Evolutionary conservation across 768 basidiomycete genomes (phyloP).

Genomic region (Mycena vitilis): DNA sequence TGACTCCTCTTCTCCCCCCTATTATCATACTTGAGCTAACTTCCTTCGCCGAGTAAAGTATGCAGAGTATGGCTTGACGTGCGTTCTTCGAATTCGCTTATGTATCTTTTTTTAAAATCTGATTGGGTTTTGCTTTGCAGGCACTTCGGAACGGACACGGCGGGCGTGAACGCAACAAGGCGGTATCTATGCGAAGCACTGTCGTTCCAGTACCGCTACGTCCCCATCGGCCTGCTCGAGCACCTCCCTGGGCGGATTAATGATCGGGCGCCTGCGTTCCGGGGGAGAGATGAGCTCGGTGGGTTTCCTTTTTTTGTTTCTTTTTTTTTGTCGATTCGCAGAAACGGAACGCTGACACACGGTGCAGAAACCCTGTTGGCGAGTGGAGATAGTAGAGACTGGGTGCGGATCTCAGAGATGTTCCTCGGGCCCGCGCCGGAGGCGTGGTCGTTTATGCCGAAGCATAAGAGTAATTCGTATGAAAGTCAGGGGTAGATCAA

Average conservation of each 20-base stretch:
- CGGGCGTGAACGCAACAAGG: slow-evolving; percentile 90
- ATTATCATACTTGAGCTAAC: neutral
- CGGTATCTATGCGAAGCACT: slow-evolving; percentile 95
- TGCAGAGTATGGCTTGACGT: slow-evolving; percentile 88
- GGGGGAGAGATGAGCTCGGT: slow-evolving; percentile 91
- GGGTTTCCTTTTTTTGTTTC: slow-evolving; percentile 38
- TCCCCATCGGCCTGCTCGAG: slow-evolving; percentile 94
- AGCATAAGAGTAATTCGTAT: slow-evolving; percentile 92
- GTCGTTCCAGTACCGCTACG: slow-evolving; percentile 96
- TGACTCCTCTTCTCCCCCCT: neutral
- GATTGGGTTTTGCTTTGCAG: slow-evolving; percentile 45
- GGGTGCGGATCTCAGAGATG: slow-evolving; percentile 96
- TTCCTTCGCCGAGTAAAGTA: slow-evolving; percentile 58
- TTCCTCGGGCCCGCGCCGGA: slow-evolving; percentile 91
- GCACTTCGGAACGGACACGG: slow-evolving; percentile 88
- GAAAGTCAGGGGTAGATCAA: slow-evolving; percentile 68
- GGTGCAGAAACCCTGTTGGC: slow-evolving; percentile 84
- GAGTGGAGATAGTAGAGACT: slow-evolving; percentile 82
- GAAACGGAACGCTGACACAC: neutral
- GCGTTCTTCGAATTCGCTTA: slow-evolving; percentile 38
- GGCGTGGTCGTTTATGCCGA: slow-evolving; percentile 87
- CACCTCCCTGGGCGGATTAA: slow-evolving; percentile 84
- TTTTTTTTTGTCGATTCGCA: neutral
- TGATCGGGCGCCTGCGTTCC: slow-evolving; percentile 89
- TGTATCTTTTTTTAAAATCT: neutral